These are phyloP conservation scores for Hemileccinum rubropunctum DNA, from an alignment of 768 basidiomycete genomes.

Conservation along the genomic window DNA sequence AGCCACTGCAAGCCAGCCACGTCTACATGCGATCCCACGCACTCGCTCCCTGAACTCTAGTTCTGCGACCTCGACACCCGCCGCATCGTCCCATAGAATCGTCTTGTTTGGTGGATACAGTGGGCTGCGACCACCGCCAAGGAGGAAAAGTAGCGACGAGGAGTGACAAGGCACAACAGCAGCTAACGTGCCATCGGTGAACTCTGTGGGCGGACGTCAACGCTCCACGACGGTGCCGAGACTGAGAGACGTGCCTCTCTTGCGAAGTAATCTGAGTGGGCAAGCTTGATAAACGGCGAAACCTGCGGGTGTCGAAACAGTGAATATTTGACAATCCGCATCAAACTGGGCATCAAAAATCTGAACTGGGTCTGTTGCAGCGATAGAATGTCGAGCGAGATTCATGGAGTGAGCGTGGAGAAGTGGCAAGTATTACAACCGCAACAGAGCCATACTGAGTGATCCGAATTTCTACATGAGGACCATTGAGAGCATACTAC, in stretches of 20 bases:
- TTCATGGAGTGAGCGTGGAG: slow-evolving; percentile 57
- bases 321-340: slow-evolving; percentile 77
- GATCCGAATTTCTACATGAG: slow-evolving; percentile 8
- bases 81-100: slow-evolving; percentile 82
- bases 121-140: slow-evolving; percentile 86
- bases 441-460: slow-evolving; percentile 23
- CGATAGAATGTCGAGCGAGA: slow-evolving; percentile 81
- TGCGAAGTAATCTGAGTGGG: slow-evolving; percentile 75
- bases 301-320: slow-evolving; percentile 72
- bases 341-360: slow-evolving; percentile 80
- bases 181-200: slow-evolving; percentile 77
- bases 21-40: slow-evolving; percentile 72
- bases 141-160: slow-evolving; percentile 79
- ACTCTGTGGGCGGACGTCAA: slow-evolving; percentile 46
- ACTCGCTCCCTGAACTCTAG: slow-evolving; percentile 87
- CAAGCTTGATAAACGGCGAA: slow-evolving; percentile 80
- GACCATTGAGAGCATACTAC: slow-evolving; percentile 6
- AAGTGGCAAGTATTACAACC: slow-evolving; percentile 6
- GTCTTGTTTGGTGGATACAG: slow-evolving; percentile 92
- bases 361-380: slow-evolving; percentile 68
- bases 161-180: slow-evolving; percentile 75
- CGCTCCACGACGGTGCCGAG: neutral
- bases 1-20: slow-evolving; percentile 83
- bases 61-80: slow-evolving; percentile 78
- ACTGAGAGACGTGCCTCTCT: slow-evolving; percentile 58